Conservation (phyloP, 768 basidiomycete genomes). For the Tulasnella sp. region DNA sequence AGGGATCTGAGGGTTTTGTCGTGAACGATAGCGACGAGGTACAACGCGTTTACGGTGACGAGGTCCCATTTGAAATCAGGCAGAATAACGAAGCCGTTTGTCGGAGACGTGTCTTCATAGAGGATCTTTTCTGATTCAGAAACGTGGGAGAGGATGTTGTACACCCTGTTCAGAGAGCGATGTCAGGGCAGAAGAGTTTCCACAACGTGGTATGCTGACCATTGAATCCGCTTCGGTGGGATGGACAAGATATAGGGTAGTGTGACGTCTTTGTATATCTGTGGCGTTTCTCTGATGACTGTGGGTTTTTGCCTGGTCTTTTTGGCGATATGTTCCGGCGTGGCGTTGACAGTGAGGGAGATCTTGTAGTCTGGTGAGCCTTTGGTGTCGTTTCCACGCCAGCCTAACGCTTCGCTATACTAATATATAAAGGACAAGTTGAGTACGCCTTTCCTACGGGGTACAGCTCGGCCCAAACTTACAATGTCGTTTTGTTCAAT, state of each 20-base stretch:
- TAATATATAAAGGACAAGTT: conserved; percentile 26
- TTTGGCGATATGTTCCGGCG: conserved; percentile 79
- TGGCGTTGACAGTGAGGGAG: conserved; percentile 77
- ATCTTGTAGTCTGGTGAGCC: conserved; percentile 62
- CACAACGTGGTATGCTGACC: conserved; percentile 34
- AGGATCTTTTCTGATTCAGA: conserved; percentile 67
- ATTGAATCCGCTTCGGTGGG: conserved; percentile 64
- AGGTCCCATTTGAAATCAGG: conserved; percentile 98
- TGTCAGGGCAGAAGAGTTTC: neutral
- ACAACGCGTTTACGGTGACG: conserved; percentile 58
- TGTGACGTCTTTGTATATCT: conserved; percentile 56
- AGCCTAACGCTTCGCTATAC: conserved; percentile 76
- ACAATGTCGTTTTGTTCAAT: conserved; percentile 61
- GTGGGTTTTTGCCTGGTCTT: conserved; percentile 59
- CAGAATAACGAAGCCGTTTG: conserved; percentile 57
- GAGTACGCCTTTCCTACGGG: neutral
- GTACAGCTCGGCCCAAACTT: conserved; percentile 22
- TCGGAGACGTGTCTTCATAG: conserved; percentile 39
- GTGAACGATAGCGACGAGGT: conserved; percentile 68
- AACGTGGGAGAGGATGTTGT: conserved; percentile 63
- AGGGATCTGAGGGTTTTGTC: conserved; percentile 53
- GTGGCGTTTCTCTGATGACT: conserved; percentile 76
- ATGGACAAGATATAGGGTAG: conserved; percentile 69
- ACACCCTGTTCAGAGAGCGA: conserved; percentile 45
- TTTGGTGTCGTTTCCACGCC: conserved; percentile 35